Conservation (phyloP, 1,284 basidiomycete species). For the Pyrrhoderma lamaoense region DNA sequence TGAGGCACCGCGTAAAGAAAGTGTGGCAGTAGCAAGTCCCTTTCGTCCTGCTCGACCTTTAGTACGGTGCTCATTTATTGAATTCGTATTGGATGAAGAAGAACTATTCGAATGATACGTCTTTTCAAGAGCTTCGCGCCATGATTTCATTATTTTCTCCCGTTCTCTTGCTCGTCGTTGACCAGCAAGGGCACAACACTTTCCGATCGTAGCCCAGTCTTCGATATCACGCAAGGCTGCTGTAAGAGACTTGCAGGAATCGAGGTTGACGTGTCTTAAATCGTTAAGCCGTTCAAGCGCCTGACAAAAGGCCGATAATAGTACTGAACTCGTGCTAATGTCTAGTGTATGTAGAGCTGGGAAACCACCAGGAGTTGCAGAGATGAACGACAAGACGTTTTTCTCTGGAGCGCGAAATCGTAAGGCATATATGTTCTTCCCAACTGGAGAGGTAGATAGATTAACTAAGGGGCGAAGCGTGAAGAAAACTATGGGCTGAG, state of each 20-base stretch:
- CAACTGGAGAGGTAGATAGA: constrained; percentile 40
- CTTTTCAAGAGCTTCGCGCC: constrained; percentile 32
- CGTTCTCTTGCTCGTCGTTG: constrained; percentile 44
- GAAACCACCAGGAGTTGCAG: constrained; percentile 27
- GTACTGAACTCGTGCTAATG: constrained; percentile 49
- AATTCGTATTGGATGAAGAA: constrained; percentile 5
- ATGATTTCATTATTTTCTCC: constrained; percentile 49
- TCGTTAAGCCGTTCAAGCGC: constrained; percentile 38
- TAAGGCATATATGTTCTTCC: constrained; percentile 37
- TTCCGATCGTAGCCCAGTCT: constrained; percentile 52
- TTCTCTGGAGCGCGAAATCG: constrained; percentile 56
- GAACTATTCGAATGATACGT: neutral
- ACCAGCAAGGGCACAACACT: constrained; percentile 46
- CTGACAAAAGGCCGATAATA: constrained; percentile 40
- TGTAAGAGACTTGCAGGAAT: constrained; percentile 42
- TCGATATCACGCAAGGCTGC: constrained; percentile 24
- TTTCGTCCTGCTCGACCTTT: constrained; percentile 21
- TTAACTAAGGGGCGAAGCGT: constrained; percentile 42
- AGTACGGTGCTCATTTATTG: neutral
- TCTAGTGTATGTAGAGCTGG: constrained; percentile 43
- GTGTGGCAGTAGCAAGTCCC: constrained; percentile 24
- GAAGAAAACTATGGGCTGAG: constrained; percentile 71
- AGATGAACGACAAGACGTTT: constrained; percentile 40
- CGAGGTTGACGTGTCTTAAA: constrained; percentile 46
- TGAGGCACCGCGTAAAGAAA: constrained; percentile 21